Evolutionary conservation across 2,329 filamentous ascomycete species (phyloP).

Genomic region (Bipolaris victoriae): DNA sequence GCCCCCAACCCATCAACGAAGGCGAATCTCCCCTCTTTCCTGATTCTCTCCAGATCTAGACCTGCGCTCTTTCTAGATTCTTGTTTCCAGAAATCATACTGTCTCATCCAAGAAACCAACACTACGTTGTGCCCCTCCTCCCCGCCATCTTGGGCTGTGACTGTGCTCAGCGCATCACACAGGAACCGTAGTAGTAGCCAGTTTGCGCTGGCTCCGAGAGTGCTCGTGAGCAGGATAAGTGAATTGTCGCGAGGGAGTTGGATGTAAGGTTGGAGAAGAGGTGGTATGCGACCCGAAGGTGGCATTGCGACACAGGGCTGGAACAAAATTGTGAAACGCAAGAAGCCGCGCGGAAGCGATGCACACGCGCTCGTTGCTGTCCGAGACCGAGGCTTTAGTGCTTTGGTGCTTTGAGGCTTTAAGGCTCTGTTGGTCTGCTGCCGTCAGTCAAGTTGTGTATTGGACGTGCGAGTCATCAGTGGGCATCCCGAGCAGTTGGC

Average conservation of each 20-base stretch:
- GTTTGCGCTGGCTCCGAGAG: conserved; percentile 60
- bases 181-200: conserved; percentile 63
- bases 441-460: too few species aligned
- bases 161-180: conserved; percentile 52
- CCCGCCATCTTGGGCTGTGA: conserved; percentile 34
- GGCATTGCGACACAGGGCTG: conserved; percentile 33
- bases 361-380: too few species aligned
- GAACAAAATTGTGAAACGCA: conserved; percentile 7
- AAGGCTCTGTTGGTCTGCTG: too few species aligned
- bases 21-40: conserved; percentile 65
- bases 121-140: conserved; percentile 59
- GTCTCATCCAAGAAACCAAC: conserved; percentile 82
- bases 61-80: conserved; percentile 73
- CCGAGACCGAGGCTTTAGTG: too few species aligned
- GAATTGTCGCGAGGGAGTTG: conserved; percentile 63
- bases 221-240: conserved; percentile 70
- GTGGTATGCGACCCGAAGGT: conserved; percentile 62
- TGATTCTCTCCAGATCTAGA: conserved; percentile 70
- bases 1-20: conserved; percentile 78
- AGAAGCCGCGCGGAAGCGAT: too few species aligned
- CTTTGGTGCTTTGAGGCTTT: too few species aligned
- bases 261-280: conserved; percentile 69
- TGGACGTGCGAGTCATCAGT: too few species aligned
- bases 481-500: too few species aligned
- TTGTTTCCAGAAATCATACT: conserved; percentile 78